Evolutionary conservation across 257 asterid genomes (phyloP), one percentile per base, ranked within the genome.

Genomic region (Agastache rugosa): DNA sequence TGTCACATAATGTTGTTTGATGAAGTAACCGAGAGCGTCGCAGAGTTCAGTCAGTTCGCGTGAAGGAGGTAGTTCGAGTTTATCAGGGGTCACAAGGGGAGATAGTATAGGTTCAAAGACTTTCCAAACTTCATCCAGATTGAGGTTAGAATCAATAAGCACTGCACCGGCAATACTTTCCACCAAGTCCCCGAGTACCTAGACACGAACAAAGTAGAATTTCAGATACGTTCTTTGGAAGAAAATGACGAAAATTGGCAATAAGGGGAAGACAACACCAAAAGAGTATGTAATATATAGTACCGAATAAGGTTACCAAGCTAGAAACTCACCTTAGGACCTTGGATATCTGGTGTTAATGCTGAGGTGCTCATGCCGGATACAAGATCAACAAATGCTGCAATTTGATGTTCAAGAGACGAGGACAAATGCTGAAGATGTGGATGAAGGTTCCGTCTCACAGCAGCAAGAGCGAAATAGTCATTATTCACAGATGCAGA

Each of bases 181-280:
- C 65, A 95, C 90, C 91, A 95, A 77, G 84, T 95, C 97, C 29
- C 98, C 99, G n/a, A 95, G 96, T 29, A 79, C 98, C 99, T 94
- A 60, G 67, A 72, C 48, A 25, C 27, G 55, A 39, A 35, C 66
- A 63, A 8, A 11, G 41, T 25, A 34, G 22, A 2, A 19, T 53
- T 48, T 53, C 17, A 19, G 59, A 50, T 50, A 50, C 23, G 3
- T 39, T 39, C 12, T 39, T 39, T 8, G 12, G 12, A 39, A 39
- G 44, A 39, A 39, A 8, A 39, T 39, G 12, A 39, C 11, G 12
- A 8, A 10, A 39, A 29, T 3, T 29, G 34, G 34, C 5, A 14
- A 45, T 11, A 45, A 1, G 51, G 51, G n/a, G 17, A 14, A 45
- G n/a, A 14, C 51, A 4, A 45, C 51, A 45, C 51, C 1, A 3